A percentile compares a stretch with the other conserved stretches of the same genome.
Evolutionary conservation across 73 alveolate species (phyloP).

Genomic region (Diophrys appendiculata): DNA sequence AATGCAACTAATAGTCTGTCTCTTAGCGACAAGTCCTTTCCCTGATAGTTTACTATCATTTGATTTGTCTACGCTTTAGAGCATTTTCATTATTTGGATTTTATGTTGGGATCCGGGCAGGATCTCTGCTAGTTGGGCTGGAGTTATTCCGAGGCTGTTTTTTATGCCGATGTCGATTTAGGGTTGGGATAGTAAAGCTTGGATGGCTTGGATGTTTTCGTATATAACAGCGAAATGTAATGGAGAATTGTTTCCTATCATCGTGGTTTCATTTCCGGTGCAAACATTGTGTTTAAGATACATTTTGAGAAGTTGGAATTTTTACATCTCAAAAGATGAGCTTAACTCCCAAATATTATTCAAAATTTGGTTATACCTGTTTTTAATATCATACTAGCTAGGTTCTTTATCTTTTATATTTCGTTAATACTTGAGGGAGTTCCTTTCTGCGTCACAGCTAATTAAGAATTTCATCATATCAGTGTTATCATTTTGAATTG

Average conservation of each 20-base stretch:
- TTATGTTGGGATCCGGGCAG: too few species aligned
- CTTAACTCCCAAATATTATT: conserved; percentile 5
- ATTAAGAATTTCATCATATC: conserved; percentile 27
- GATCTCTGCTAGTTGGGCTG: background rate
- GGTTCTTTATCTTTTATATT: background rate
- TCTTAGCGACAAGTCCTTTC: too few species aligned
- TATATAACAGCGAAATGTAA: conserved; percentile 1
- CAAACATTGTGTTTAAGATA: background rate
- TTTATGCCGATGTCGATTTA: background rate
- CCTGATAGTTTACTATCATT: background rate
- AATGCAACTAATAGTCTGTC: too few species aligned
- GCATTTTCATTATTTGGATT: background rate
- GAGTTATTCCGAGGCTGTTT: background rate
- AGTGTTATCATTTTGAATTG: conserved; percentile 10
- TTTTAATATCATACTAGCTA: background rate
- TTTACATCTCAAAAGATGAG: background rate
- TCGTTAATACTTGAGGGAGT: background rate
- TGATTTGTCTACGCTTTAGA: background rate
- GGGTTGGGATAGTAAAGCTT: background rate
- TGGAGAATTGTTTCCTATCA: conserved; percentile 6
- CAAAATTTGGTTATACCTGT: background rate
- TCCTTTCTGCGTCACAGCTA: conserved; percentile 31
- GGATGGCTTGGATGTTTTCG: conserved; percentile 30
- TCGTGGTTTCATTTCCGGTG: background rate
- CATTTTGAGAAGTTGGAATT: background rate